Percentiles rank a stretch among this genome's conserved stretches.
Evolutionary conservation across 345 rosid species (phyloP).

Genomic region (Punica granatum): DNA sequence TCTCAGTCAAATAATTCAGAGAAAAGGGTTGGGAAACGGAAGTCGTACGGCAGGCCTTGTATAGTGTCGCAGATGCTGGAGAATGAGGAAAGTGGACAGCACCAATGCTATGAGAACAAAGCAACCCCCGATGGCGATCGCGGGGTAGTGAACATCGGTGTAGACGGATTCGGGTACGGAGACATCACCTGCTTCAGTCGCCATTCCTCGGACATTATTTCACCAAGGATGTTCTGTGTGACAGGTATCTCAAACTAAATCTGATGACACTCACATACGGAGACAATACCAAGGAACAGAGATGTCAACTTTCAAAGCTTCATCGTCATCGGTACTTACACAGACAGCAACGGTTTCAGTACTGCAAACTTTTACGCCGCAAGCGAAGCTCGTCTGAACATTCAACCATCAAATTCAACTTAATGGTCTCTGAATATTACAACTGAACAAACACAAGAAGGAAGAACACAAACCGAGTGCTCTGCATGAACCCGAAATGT

Average conservation of each 20-base stretch:
- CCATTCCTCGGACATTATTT: conserved; percentile 21
- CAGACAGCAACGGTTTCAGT: background rate
- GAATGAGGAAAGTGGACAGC: conserved; percentile 44
- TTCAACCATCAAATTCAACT: background rate
- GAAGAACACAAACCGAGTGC: background rate
- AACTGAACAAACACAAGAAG: background rate
- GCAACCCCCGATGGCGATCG: conserved; percentile 54
- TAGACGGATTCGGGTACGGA: conserved; percentile 21
- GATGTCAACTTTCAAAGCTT: background rate
- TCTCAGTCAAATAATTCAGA: background rate
- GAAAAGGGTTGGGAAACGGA: background rate
- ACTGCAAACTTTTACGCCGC: background rate
- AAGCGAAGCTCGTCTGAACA: background rate
- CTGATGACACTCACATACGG: background rate
- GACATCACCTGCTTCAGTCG: conserved; percentile 11
- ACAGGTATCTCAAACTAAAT: background rate
- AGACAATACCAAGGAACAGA: background rate
- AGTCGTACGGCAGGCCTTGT: conserved; percentile 57
- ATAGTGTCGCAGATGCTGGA: conserved; percentile 76
- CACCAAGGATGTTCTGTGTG: background rate
- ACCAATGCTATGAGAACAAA: conserved; percentile 46
- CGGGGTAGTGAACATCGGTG: conserved; percentile 42
- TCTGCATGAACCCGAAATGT: background rate
- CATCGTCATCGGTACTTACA: background rate
- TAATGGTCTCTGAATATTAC: too few relatives aligned